These are phyloP conservation scores for Cladosporium sp. DNA, from an alignment of 2,329 filamentous ascomycete genomes.

Conservation along the genomic window DNA sequence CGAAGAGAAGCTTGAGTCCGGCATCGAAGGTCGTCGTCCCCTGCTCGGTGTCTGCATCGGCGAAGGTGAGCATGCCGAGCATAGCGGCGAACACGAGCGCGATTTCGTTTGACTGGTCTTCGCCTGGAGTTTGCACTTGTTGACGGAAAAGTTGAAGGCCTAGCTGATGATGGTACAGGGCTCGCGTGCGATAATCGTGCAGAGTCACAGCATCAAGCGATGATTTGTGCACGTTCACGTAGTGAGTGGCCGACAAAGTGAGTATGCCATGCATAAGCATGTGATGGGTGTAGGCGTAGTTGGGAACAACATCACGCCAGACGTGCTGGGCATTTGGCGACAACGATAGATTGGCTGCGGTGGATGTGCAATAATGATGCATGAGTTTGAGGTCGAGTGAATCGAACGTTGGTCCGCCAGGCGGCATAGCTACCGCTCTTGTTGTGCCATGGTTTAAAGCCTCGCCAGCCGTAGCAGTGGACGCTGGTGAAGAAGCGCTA, in stretches of 20 bases:
- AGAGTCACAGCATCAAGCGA: slow-evolving; percentile 17
- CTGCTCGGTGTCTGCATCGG: slow-evolving; percentile 12
- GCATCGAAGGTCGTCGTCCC: slow-evolving; percentile 3
- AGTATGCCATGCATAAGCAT: slow-evolving; percentile 35
- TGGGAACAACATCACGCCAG: slow-evolving; percentile 31
- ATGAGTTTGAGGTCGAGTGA: slow-evolving; percentile 33
- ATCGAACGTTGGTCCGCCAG: slow-evolving; percentile 26
- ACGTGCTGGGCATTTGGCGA: slow-evolving; percentile 26
- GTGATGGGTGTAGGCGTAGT: slow-evolving; percentile 25
- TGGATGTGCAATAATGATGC: slow-evolving; percentile 34
- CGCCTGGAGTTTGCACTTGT: slow-evolving; percentile 7
- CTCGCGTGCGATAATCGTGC: slow-evolving; percentile 30
- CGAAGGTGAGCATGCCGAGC: slow-evolving; percentile 17
- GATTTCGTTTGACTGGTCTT: slow-evolving; percentile 1
- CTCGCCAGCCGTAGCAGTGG: background rate
- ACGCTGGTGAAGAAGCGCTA: slow-evolving; percentile 6
- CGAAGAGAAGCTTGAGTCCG: background rate
- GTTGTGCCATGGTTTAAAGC: background rate
- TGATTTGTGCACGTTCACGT: slow-evolving; percentile 25
- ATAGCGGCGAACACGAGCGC: slow-evolving; percentile 8
- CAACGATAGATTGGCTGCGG: slow-evolving; percentile 28
- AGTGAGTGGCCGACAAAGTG: slow-evolving; percentile 32
- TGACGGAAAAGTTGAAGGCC: slow-evolving; percentile 32
- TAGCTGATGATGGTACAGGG: slow-evolving; percentile 33
- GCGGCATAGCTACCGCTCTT: background rate